phyloP scores from a whole-genome alignment of 805 yeast genomes.

The Huiozyma sinensis region DNA sequence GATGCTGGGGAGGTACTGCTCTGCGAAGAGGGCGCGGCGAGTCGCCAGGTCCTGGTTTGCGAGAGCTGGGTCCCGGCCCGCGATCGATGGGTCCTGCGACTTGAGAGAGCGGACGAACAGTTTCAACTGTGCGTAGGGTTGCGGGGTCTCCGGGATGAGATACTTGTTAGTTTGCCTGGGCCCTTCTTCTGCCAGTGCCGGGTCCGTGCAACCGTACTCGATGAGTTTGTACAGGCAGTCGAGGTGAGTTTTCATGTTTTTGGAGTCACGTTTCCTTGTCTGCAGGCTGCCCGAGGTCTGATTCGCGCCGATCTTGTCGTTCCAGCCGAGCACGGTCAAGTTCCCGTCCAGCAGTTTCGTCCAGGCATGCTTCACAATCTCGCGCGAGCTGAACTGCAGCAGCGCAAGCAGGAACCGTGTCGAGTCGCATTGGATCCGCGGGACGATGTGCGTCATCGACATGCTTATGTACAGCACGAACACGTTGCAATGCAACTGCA shows the following conservation, averaged over 20 bases:
- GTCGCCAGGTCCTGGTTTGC: conserved; percentile 18
- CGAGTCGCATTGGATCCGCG: conserved; percentile 66
- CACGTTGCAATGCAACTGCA: conserved; percentile 49
- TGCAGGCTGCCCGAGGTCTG: conserved; percentile 13
- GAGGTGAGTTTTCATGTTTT: conserved; percentile 24
- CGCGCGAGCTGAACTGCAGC: conserved; percentile 42
- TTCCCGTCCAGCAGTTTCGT: conserved; percentile 56
- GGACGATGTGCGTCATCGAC: conserved; percentile 87
- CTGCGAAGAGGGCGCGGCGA: conserved; percentile 33
- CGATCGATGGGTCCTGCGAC: background rate
- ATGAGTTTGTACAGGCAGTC: conserved; percentile 35
- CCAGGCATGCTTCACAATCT: conserved; percentile 55
- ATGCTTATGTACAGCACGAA: conserved; percentile 69
- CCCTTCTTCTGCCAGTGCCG: background rate
- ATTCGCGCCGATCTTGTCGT: conserved; percentile 19
- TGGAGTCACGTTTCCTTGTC: conserved; percentile 15
- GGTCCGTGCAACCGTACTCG: conserved; percentile 28
- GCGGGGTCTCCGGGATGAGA: conserved; percentile 44
- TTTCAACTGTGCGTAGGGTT: conserved; percentile 55
- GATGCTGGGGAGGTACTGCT: conserved; percentile 41
- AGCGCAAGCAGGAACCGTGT: conserved; percentile 54
- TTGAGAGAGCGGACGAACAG: conserved; percentile 39
- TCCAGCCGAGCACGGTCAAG: conserved; percentile 70
- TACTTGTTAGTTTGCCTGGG: conserved; percentile 27
- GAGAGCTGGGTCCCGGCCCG: background rate